Conservation (phyloP, 2,329 filamentous ascomycete species). For the Curvularia sp. region DNA sequence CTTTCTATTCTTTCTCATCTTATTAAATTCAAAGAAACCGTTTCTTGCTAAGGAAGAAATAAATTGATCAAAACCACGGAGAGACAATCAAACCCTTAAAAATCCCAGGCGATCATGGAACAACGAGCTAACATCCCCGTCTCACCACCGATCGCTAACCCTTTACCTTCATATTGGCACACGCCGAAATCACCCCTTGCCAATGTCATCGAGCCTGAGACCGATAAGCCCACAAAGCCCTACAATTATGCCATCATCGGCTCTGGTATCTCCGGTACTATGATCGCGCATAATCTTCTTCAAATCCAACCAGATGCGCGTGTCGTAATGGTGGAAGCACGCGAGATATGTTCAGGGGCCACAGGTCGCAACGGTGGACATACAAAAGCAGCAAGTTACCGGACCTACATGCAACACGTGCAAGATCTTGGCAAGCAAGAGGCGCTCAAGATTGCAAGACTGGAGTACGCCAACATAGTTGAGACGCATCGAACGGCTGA, state of each 20-base stretch:
- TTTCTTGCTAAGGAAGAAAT: not conserved
- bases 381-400: conserved; percentile 60
- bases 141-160: conserved; percentile 41
- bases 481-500: conserved; percentile 64
- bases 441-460: conserved; percentile 55
- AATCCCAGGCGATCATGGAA: conserved; percentile 33
- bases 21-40: too few relatives aligned
- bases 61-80: not conserved
- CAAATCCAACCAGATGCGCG: conserved; percentile 16
- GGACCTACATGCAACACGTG: conserved; percentile 60
- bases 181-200: conserved; percentile 49
- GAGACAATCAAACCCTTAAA: too few relatives aligned
- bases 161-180: conserved; percentile 54
- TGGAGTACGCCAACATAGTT: conserved; percentile 57
- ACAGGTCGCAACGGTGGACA: conserved; percentile 58
- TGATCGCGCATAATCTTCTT: conserved; percentile 50
- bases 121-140: conserved; percentile 40
- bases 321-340: conserved; percentile 53
- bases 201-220: conserved; percentile 40
- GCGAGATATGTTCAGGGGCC: conserved; percentile 50
- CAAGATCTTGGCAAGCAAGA: conserved; percentile 56
- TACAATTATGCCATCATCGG: conserved; percentile 52
- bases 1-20: not conserved
- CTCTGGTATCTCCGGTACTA: conserved; percentile 52
- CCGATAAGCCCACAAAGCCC: conserved; percentile 24